These are phyloP conservation scores for Neurospora sp. DNA, from an alignment of 495 filamentous ascomycete species.

Conservation along the genomic window DNA sequence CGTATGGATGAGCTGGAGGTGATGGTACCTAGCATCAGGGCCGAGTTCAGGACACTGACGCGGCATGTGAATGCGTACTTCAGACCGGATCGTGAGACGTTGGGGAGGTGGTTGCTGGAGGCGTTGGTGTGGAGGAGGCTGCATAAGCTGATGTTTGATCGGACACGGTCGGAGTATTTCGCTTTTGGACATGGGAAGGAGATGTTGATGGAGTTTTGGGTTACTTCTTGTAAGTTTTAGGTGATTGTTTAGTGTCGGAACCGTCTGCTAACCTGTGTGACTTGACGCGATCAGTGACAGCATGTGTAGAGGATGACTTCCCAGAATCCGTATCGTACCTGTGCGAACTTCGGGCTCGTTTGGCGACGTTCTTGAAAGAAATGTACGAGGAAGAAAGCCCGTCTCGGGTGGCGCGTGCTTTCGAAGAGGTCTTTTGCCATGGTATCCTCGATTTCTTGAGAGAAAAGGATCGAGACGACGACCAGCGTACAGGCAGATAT, in stretches of 20 bases:
- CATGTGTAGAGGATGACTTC: neutral
- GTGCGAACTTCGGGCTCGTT: neutral
- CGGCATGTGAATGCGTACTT: slow-evolving; percentile 1
- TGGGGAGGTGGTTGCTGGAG: neutral
- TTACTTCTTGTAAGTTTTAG: neutral
- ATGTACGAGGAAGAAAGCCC: neutral
- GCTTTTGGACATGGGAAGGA: neutral
- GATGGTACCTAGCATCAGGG: slow-evolving; percentile 11
- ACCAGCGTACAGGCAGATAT: neutral
- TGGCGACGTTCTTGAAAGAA: neutral
- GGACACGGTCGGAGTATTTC: neutral
- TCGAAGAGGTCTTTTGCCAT: neutral
- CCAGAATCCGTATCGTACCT: neutral
- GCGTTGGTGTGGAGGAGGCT: neutral
- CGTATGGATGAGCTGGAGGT: slow-evolving; percentile 26
- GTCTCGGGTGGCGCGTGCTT: neutral
- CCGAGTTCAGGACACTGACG: slow-evolving; percentile 8
- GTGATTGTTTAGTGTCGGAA: neutral
- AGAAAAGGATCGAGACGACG: neutral
- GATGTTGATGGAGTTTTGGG: neutral
- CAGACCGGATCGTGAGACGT: neutral
- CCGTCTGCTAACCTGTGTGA: neutral
- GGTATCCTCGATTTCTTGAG: neutral
- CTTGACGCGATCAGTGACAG: neutral
- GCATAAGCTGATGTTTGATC: neutral